Conservation (phyloP, 495 filamentous ascomycete species). For the Penicillium mononematosum region DNA sequence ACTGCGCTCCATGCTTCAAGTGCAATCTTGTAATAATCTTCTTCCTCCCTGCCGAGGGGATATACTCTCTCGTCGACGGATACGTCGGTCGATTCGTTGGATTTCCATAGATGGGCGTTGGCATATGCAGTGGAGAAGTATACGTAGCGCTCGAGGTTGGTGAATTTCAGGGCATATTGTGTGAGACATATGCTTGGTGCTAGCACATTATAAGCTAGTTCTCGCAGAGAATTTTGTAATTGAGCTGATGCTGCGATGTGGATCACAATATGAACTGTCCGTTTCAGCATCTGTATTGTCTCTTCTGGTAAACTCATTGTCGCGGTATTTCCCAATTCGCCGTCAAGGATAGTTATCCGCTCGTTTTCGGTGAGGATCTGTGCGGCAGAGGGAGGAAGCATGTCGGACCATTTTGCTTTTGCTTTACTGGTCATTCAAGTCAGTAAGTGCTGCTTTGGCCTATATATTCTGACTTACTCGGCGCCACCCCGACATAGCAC, state of each 20-base stretch:
- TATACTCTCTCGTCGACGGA: constrained; percentile 24
- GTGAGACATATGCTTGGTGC: constrained; percentile 26
- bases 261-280: constrained; percentile 26
- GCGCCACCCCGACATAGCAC: constrained; percentile 27
- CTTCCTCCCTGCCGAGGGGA: constrained; percentile 14
- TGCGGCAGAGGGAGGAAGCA: constrained; percentile 17
- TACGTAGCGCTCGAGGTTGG: constrained; percentile 26
- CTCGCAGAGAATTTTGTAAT: constrained; percentile 25
- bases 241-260: constrained; percentile 22
- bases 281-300: constrained; percentile 26
- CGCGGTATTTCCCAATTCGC: constrained; percentile 29
- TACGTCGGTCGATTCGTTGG: constrained; percentile 20
- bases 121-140: constrained; percentile 27
- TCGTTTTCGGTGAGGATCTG: constrained; percentile 16
- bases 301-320: constrained; percentile 28
- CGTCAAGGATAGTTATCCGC: constrained; percentile 25
- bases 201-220: constrained; percentile 24
- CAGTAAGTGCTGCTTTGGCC: background rate
- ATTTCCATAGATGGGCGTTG: constrained; percentile 26
- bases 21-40: constrained; percentile 15
- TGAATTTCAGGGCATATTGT: constrained; percentile 28
- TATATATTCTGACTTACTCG: constrained; percentile 12
- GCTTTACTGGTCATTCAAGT: constrained; percentile 20
- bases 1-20: constrained; percentile 20
- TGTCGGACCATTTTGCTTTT: constrained; percentile 25